These are phyloP conservation scores for Bryopsis sp. DNA, from an alignment of 139 green algal species.

Conservation along the genomic window DNA sequence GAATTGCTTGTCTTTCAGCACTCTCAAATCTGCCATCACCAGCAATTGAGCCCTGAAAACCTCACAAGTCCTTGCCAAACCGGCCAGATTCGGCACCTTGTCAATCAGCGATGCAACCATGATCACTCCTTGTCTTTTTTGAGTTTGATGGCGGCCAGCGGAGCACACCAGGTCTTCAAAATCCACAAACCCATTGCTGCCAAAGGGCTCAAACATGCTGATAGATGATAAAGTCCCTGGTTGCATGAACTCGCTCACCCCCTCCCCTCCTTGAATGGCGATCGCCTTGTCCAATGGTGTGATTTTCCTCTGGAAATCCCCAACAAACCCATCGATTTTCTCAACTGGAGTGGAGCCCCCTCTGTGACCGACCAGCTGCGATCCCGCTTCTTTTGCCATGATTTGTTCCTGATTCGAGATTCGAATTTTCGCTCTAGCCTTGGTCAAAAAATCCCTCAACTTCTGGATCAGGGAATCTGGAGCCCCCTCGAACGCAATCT, in stretches of 20 bases:
- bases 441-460: background rate
- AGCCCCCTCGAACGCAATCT: background rate
- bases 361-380: background rate
- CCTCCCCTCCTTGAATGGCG: slow-evolving; percentile 27
- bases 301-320: slow-evolving; percentile 60
- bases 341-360: no score
- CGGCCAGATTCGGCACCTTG: slow-evolving; percentile 80
- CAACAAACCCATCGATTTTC: no score
- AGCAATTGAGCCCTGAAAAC: slow-evolving; percentile 59
- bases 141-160: background rate
- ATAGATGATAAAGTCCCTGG: background rate
- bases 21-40: slow-evolving; percentile 60
- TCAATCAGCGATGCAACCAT: slow-evolving; percentile 82
- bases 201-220: no score
- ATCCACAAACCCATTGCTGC: no score
- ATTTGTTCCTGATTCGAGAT: background rate
- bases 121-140: slow-evolving; percentile 55
- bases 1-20: slow-evolving; percentile 53
- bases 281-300: slow-evolving; percentile 27
- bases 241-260: slow-evolving; percentile 12
- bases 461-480: background rate
- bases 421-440: background rate
- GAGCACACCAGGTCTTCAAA: background rate
- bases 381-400: background rate
- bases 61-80: slow-evolving; percentile 82